Evolutionary conservation across 768 basidiomycete species (phyloP).

Genomic region (Cyathus striatus): DNA sequence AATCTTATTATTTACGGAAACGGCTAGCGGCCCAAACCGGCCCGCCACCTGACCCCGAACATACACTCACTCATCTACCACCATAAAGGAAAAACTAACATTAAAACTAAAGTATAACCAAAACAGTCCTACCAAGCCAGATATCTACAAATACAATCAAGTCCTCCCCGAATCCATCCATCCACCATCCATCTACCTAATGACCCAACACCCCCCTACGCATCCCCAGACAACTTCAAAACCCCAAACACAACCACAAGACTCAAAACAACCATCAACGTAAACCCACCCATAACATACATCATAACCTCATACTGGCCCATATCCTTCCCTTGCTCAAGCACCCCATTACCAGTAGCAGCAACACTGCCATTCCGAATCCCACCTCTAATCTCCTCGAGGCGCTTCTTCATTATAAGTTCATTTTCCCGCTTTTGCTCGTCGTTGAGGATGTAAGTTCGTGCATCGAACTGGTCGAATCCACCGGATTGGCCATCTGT

Average conservation of each 20-base stretch:
- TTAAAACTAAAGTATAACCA: too few species aligned
- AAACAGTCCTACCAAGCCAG: too few species aligned
- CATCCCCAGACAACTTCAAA: conserved; percentile 7
- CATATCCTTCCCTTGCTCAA: conserved; percentile 5
- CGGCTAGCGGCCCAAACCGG: too few species aligned
- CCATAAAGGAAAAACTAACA: too few species aligned
- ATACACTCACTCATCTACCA: too few species aligned
- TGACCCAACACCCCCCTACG: conserved; percentile 2
- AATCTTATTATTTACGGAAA: too few species aligned
- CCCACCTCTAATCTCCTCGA: conserved; percentile 19
- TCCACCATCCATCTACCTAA: too few species aligned
- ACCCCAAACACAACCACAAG: conserved; percentile 16
- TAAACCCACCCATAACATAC: conserved; percentile 23
- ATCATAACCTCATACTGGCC: conserved; percentile 17
- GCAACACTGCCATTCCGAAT: background rate
- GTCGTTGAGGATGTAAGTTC: conserved; percentile 42
- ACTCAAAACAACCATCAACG: conserved; percentile 14
- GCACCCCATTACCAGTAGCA: background rate
- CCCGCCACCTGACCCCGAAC: too few species aligned
- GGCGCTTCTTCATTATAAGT: conserved; percentile 22
- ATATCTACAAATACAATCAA: too few species aligned
- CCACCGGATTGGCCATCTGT: conserved; percentile 11
- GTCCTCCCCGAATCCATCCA: too few species aligned
- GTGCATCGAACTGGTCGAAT: conserved; percentile 44
- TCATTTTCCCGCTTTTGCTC: conserved; percentile 38